Percentiles rank a stretch among this genome's conserved stretches.
Conservation (phyloP, 352 stramenopile species). For the Phytophthora ramorum region DNA sequence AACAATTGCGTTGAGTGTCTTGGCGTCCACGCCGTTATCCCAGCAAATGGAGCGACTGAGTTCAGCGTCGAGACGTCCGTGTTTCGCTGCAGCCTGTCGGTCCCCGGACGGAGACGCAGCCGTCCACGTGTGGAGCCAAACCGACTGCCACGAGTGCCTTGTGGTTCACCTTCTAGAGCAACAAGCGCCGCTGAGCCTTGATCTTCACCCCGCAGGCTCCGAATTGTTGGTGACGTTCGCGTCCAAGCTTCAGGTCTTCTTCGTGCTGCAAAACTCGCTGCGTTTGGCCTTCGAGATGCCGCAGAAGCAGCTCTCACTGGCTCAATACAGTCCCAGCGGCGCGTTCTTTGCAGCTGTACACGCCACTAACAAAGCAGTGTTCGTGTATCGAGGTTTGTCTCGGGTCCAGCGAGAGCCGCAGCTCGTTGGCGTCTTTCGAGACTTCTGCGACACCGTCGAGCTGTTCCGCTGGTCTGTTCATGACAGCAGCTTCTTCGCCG, state of each 20-base stretch:
- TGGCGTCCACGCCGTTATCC: constrained; percentile 60
- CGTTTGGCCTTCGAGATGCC: constrained; percentile 68
- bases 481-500: constrained; percentile 60
- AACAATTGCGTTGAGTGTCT: constrained; percentile 43
- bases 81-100: constrained; percentile 54
- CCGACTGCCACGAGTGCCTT: constrained; percentile 65
- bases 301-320: constrained; percentile 65
- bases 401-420: constrained; percentile 56
- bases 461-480: constrained; percentile 52
- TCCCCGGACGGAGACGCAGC: constrained; percentile 47
- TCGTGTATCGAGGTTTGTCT: constrained; percentile 58
- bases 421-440: constrained; percentile 51
- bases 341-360: constrained; percentile 57
- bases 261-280: constrained; percentile 67
- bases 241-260: constrained; percentile 67
- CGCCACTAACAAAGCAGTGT: constrained; percentile 46
- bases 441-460: constrained; percentile 50
- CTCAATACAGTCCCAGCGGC: constrained; percentile 69
- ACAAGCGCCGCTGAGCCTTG: constrained; percentile 50
- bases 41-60: constrained; percentile 48
- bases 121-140: constrained; percentile 71
- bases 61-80: constrained; percentile 50
- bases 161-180: constrained; percentile 58
- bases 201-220: constrained; percentile 63
- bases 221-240: constrained; percentile 63